Evolutionary conservation across 1,284 basidiomycete species (phyloP).

Genomic region (Austroboletus novae-zelandiae): DNA sequence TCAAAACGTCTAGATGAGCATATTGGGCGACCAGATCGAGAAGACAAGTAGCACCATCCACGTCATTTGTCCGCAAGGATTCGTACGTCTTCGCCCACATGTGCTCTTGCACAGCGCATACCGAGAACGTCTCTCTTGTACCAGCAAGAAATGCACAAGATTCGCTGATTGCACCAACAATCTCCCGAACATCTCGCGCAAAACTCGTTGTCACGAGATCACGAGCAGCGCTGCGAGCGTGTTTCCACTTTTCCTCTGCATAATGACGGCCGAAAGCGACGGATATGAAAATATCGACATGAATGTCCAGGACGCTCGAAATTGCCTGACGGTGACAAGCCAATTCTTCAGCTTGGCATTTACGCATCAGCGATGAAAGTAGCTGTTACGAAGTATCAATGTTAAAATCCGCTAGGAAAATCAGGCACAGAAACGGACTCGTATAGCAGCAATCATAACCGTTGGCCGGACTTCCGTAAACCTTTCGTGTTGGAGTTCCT

Average conservation of each 20-base stretch:
- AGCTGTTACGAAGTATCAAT: conserved; percentile 25
- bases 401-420: conserved; percentile 2
- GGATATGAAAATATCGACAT: conserved; percentile 54
- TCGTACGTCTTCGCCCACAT: conserved; percentile 72
- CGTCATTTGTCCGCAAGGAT: conserved; percentile 55
- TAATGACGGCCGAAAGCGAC: conserved; percentile 57
- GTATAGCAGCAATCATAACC: conserved; percentile 56
- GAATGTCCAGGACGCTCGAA: conserved; percentile 51
- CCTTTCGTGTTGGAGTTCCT: conserved; percentile 74
- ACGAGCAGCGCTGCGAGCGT: conserved; percentile 45
- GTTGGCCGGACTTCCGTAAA: conserved; percentile 57
- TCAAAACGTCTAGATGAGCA: conserved; percentile 67
- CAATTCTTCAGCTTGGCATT: conserved; percentile 33
- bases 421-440: conserved; percentile 46
- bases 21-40: conserved; percentile 55
- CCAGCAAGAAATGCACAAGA: conserved; percentile 41
- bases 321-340: conserved; percentile 32
- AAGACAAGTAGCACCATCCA: conserved; percentile 54
- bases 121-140: conserved; percentile 21
- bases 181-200: conserved; percentile 42
- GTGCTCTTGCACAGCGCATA: conserved; percentile 47
- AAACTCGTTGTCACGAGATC: conserved; percentile 46
- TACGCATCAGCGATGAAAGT: conserved; percentile 30
- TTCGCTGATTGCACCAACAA: conserved; percentile 38
- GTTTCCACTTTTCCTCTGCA: conserved; percentile 48